Evolutionary conservation across 371 early-diverging fungal species (phyloP).

Genomic region (Saksenaea vasiformis): DNA sequence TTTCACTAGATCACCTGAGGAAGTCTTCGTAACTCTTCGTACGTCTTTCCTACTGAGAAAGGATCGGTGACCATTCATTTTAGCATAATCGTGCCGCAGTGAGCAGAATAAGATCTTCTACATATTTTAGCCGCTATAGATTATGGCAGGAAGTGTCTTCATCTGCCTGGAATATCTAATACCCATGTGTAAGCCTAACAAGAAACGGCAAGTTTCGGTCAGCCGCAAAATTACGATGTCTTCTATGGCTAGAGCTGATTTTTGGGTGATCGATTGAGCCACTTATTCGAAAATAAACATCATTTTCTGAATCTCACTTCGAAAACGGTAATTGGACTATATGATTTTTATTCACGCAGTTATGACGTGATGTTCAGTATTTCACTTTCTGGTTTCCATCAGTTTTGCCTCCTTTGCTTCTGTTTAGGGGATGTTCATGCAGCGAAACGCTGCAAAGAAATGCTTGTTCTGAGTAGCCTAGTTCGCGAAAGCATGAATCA

Average conservation of each 20-base stretch:
- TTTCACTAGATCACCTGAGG: conserved; percentile 68
- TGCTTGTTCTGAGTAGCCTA: not conserved
- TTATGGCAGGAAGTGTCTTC: conserved; percentile 83
- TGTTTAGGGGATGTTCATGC: not conserved
- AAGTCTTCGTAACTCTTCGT: conserved; percentile 85
- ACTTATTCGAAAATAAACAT: conserved; percentile 98
- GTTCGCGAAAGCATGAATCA: too few species aligned
- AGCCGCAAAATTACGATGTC: conserved; percentile 96
- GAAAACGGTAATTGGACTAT: conserved; percentile 39
- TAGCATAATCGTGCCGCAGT: conserved; percentile 93
- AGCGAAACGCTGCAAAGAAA: not conserved
- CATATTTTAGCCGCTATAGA: conserved; percentile 77
- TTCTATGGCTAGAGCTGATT: conserved; percentile 86
- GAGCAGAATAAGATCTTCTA: conserved; percentile 96
- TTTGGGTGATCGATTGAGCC: conserved; percentile 82
- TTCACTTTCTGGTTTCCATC: not conserved
- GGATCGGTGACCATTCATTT: conserved; percentile 86
- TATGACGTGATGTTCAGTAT: not conserved
- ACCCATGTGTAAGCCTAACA: not conserved
- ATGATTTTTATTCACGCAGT: not conserved
- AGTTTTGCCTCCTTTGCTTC: not conserved
- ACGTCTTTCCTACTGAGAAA: conserved; percentile 97
- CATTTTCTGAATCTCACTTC: conserved; percentile 92
- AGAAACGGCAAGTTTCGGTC: conserved; percentile 82
- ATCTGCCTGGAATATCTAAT: conserved; percentile 79